Evolutionary conservation across 1,139 yeast genomes (phyloP).

Genomic region (Chernovozyma sophiae-reginae): DNA sequence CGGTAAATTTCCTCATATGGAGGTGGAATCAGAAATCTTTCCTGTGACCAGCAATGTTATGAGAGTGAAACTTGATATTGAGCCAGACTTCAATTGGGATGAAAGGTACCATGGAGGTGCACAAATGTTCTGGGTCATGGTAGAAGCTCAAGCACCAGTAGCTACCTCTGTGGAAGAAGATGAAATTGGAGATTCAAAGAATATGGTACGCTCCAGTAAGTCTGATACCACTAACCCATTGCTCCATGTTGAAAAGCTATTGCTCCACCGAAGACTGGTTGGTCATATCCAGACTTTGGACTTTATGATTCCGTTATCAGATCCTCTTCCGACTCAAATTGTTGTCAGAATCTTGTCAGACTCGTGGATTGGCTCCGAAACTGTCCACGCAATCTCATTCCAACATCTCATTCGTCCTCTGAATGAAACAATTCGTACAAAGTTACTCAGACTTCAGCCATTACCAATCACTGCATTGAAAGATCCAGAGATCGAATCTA

Average conservation of each 20-base stretch:
- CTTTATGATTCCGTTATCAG: conserved; percentile 86
- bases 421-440: conserved; percentile 82
- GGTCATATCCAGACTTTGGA: conserved; percentile 68
- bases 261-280: conserved; percentile 58
- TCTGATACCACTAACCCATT: conserved; percentile 55
- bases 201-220: not conserved
- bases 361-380: conserved; percentile 85
- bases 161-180: not conserved
- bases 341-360: conserved; percentile 78
- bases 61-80: conserved; percentile 67
- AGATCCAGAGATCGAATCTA: conserved; percentile 58
- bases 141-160: conserved; percentile 49
- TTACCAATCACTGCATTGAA: conserved; percentile 81
- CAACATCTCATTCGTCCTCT: conserved; percentile 87
- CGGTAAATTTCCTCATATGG: conserved; percentile 69
- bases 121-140: conserved; percentile 88
- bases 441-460: conserved; percentile 75
- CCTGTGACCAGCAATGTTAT: conserved; percentile 88
- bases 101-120: conserved; percentile 74
- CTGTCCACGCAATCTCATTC: conserved; percentile 75
- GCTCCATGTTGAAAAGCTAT: conserved; percentile 77
- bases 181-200: not conserved
- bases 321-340: conserved; percentile 86
- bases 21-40: conserved; percentile 75
- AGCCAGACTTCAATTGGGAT: conserved; percentile 85